Evolutionary conservation across 2,329 filamentous ascomycete species (phyloP).

Genomic region (Colletotrichum caudatum): DNA sequence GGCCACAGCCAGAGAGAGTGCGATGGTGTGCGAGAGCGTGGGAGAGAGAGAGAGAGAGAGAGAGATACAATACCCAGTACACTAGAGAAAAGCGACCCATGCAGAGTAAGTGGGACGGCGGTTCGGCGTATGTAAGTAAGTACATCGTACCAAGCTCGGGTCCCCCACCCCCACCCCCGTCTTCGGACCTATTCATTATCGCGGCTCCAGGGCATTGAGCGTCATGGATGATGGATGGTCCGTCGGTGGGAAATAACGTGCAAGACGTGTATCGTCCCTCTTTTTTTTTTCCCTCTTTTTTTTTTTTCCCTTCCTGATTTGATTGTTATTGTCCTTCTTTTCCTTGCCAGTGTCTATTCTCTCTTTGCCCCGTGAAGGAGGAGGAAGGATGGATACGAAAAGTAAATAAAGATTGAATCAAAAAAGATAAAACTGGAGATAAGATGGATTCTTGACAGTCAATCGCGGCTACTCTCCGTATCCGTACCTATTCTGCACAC

Average conservation of each 20-base stretch:
- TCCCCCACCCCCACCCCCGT: constrained; percentile 27
- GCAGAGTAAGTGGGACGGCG: constrained; percentile 31
- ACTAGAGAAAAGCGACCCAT: neutral
- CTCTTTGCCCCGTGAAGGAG: neutral
- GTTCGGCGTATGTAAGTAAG: constrained; percentile 6
- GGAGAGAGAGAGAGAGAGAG: neutral
- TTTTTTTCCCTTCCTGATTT: too few relatives aligned
- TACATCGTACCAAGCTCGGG: constrained; percentile 31
- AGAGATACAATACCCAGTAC: neutral
- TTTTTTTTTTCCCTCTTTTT: constrained; percentile 4
- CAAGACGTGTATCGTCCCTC: constrained; percentile 29
- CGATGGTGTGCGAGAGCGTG: too few relatives aligned
- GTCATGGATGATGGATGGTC: constrained; percentile 29
- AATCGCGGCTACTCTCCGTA: constrained; percentile 37
- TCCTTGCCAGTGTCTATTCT: neutral
- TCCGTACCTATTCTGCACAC: neutral
- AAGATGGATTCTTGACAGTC: constrained; percentile 35
- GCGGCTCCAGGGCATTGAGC: constrained; percentile 31
- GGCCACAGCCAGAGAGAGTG: neutral
- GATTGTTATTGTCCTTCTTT: neutral
- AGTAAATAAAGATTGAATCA: too few relatives aligned
- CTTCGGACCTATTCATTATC: constrained; percentile 42
- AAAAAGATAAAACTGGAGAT: constrained; percentile 23
- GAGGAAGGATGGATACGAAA: neutral
- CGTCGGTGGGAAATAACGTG: constrained; percentile 34